Conservation (phyloP, 495 filamentous ascomycete genomes). For the Chaetomium cochliodes region DNA sequence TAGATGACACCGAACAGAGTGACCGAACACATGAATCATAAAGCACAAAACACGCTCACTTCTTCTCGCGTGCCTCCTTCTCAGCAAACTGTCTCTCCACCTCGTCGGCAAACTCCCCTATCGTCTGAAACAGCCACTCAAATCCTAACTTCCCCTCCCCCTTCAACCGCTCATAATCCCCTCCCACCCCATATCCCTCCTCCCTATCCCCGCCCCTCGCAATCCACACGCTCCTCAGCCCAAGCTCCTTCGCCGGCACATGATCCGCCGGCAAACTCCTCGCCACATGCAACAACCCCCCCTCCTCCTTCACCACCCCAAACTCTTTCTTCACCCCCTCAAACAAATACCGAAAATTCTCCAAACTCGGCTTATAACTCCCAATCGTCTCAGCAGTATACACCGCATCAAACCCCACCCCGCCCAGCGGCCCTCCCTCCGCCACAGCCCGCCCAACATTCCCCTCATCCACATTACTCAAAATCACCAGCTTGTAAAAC, state of each 20-base stretch:
- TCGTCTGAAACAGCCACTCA: slow-evolving; percentile 55
- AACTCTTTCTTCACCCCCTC: slow-evolving; percentile 53
- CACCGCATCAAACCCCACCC: slow-evolving; percentile 60
- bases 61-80: slow-evolving; percentile 23
- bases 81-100: slow-evolving; percentile 54
- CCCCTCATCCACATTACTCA: slow-evolving; percentile 68
- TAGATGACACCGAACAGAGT: neutral
- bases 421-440: slow-evolving; percentile 38
- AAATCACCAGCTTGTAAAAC: slow-evolving; percentile 66
- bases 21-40: neutral
- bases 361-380: slow-evolving; percentile 66
- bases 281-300: slow-evolving; percentile 65
- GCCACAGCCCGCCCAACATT: slow-evolving; percentile 58
- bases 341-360: slow-evolving; percentile 69
- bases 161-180: slow-evolving; percentile 39
- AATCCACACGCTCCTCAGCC: slow-evolving; percentile 70
- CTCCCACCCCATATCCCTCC: slow-evolving; percentile 46
- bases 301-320: slow-evolving; percentile 50
- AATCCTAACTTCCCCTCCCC: slow-evolving; percentile 45
- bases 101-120: slow-evolving; percentile 71
- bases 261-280: slow-evolving; percentile 72
- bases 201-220: slow-evolving; percentile 51
- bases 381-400: slow-evolving; percentile 76
- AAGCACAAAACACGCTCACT: neutral
- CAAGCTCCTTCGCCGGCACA: slow-evolving; percentile 60